Base-by-base conservation (phyloP, 2,329 filamentous ascomycete genomes). In the Nannizzia gypsea region DNA sequence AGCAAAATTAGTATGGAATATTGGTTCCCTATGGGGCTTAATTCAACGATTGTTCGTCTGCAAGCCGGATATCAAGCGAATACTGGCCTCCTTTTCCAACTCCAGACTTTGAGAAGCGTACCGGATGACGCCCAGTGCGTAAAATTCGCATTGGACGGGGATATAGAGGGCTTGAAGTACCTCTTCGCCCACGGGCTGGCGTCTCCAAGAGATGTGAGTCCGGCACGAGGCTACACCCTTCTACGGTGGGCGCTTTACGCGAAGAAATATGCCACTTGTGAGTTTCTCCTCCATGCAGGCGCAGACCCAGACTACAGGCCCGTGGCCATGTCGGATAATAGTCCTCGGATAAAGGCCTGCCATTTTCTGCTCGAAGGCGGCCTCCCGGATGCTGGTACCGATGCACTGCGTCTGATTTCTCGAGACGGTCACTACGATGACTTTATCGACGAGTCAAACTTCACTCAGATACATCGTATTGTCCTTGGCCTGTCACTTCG, bases 161-260 rank as follows among this genome's bases (percentile, higher is more conserved):
- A 71, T 59, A 69, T 70, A 34, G 63, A 67, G 8, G 71, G 67
- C 15, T 57, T 73, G 13, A 67, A 70, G 56, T 59, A 68, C 55
- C 65, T 72, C 15, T 71, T 71, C 57, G 59, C 36, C 11, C 54
- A 62, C 22, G 69, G 70, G 1, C 26, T 67, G 20, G 70, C 71
- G n/a, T 71, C 69, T 15, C 68, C 70, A 15, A 64, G 66, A 57
- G 70, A 73, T 59, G 60, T 72, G 6, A 73, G 70, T 60, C 66
- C 56, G 36, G 67, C 64, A 6, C 63, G 69, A 28, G 70, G 70
- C 2, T 73, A 72, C 55, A 67, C 70, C 11, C 63, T 72, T 2
- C 63, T 72, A n/a, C 65, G 61, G 56, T 62, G 70, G 70, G 69
- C 70, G 42, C 61, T 72, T 13, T 71, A 72, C 60, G 69, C 65